Evolutionary conservation across 768 basidiomycete species (phyloP).

Genomic region (Suillus brevipes): DNA sequence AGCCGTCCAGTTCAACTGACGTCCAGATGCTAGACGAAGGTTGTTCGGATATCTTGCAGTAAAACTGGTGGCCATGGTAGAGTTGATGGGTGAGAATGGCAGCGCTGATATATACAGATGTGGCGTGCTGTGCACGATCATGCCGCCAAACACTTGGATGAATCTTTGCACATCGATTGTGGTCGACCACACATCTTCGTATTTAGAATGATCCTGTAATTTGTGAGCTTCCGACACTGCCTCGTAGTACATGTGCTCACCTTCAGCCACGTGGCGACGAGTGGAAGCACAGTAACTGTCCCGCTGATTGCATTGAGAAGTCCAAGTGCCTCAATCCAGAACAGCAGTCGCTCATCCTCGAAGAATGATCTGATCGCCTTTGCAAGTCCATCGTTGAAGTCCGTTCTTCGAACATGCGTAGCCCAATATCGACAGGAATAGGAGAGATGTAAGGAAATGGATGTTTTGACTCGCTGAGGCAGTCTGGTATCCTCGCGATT

Average conservation of each 20-base stretch:
- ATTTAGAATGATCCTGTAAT: neutral
- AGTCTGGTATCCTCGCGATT: slow-evolving; percentile 24
- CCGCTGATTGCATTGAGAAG: neutral
- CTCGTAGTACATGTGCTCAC: neutral
- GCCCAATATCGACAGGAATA: neutral
- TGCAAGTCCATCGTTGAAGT: neutral
- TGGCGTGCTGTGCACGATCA: neutral
- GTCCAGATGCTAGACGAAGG: neutral
- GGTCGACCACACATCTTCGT: neutral
- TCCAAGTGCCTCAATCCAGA: neutral
- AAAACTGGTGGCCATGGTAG: neutral
- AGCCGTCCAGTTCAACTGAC: neutral
- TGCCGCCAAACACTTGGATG: neutral
- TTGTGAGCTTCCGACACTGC: neutral
- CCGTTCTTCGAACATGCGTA: neutral
- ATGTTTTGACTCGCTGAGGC: neutral
- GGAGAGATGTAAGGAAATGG: neutral
- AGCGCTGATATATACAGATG: neutral
- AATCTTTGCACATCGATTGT: neutral
- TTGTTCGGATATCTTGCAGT: neutral
- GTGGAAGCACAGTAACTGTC: neutral
- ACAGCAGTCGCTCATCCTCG: neutral
- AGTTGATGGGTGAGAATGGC: neutral
- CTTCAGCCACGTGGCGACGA: neutral
- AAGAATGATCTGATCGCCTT: neutral